Conservation (phyloP, 495 filamentous ascomycete genomes). For the Amphirosellinia nigrospora region DNA sequence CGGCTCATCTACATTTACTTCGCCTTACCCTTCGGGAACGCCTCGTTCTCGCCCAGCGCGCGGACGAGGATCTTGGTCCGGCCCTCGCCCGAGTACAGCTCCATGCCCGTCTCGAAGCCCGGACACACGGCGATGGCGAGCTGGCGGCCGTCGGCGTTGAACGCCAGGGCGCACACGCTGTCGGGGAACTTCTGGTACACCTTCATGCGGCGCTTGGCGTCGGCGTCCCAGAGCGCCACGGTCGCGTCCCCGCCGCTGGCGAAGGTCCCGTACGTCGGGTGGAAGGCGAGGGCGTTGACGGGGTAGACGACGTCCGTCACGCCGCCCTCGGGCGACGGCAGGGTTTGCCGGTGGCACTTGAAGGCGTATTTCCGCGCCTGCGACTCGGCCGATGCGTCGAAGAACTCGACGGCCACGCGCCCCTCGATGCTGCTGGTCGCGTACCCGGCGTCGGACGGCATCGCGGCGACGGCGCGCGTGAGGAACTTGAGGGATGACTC, state of each 20-base stretch:
- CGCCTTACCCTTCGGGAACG: slow-evolving; percentile 77
- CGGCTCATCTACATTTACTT: slow-evolving; percentile 40
- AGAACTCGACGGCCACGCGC: slow-evolving; percentile 95
- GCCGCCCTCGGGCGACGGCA: slow-evolving; percentile 36
- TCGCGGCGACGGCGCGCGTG: slow-evolving; percentile 91
- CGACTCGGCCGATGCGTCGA: slow-evolving; percentile 82
- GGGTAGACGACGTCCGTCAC: slow-evolving; percentile 84
- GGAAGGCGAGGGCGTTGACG: slow-evolving; percentile 91
- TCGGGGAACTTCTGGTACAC: slow-evolving; percentile 85
- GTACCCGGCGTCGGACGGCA: slow-evolving; percentile 94
- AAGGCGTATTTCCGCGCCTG: slow-evolving; percentile 96
- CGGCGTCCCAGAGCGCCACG: slow-evolving; percentile 94
- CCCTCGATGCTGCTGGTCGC: slow-evolving; percentile 90
- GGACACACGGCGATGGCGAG: slow-evolving; percentile 85
- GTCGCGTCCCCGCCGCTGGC: slow-evolving; percentile 92
- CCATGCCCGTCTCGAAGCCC: slow-evolving; percentile 90
- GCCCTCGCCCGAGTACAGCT: slow-evolving; percentile 73
- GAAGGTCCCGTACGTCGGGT: slow-evolving; percentile 89
- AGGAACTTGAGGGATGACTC: slow-evolving; percentile 95
- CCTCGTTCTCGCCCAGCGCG: slow-evolving; percentile 84
- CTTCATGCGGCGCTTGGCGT: slow-evolving; percentile 85
- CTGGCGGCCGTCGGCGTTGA: slow-evolving; percentile 80
- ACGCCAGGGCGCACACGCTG: slow-evolving; percentile 77
- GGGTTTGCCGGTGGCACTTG: slow-evolving; percentile 87
- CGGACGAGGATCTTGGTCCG: slow-evolving; percentile 78